phyloP scores from a whole-genome alignment of 352 stramenopile species.

The Globisporangium nagaii region DNA sequence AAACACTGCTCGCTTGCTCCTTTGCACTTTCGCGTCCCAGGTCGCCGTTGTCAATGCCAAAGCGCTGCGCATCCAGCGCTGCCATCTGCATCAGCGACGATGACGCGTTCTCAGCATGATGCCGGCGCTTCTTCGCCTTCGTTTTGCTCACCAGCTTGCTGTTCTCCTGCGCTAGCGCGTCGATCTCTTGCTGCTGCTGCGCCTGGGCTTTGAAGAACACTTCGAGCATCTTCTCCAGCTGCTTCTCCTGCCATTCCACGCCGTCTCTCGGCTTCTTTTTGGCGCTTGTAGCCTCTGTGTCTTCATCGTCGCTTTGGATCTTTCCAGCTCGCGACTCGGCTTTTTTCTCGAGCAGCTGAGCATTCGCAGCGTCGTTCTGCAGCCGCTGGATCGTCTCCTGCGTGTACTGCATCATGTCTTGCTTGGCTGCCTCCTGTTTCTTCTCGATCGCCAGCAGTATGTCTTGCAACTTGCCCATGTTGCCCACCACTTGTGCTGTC shows the following conservation, averaged over 20 bases:
- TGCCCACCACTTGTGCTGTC: constrained; percentile 35
- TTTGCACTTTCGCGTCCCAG: constrained; percentile 2
- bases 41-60: constrained; percentile 47
- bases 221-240: constrained; percentile 56
- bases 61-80: constrained; percentile 54
- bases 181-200: constrained; percentile 61
- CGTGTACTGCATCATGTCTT: constrained; percentile 62
- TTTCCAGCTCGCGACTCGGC: constrained; percentile 24
- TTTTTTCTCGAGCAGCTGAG: constrained; percentile 18
- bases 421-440: constrained; percentile 53
- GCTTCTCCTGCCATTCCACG: constrained; percentile 21
- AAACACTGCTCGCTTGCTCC: too few species aligned
- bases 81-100: constrained; percentile 43
- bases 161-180: constrained; percentile 52
- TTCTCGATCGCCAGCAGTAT: constrained; percentile 59
- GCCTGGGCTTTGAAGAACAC: constrained; percentile 51
- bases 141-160: constrained; percentile 44
- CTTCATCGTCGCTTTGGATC: constrained; percentile 47
- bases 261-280: constrained; percentile 3
- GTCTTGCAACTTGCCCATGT: constrained; percentile 57
- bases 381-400: constrained; percentile 43
- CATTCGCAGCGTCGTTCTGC: constrained; percentile 30
- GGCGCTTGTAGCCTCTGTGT: neutral
- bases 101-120: constrained; percentile 2
- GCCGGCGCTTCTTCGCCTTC: constrained; percentile 9